Conservation (phyloP, 768 basidiomycete genomes). For the Leccinum subtestaceum region DNA sequence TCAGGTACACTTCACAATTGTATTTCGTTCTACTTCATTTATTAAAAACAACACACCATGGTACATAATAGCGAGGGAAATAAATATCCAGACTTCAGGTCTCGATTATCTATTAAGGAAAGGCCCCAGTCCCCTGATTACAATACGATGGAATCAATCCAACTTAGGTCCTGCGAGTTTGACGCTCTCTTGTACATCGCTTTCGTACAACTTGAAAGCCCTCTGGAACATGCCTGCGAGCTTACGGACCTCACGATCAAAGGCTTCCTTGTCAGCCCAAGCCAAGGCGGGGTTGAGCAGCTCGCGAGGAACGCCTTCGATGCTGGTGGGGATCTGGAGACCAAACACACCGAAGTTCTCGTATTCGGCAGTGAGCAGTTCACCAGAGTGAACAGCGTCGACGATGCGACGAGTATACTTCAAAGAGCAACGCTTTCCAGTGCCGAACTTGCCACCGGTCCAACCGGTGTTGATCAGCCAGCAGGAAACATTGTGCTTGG, state of each 20-base stretch:
- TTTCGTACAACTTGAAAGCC: constrained; percentile 90
- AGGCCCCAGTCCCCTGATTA: background rate
- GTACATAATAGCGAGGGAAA: background rate
- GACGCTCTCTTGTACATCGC: constrained; percentile 78
- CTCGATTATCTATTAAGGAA: background rate
- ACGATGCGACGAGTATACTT: constrained; percentile 95
- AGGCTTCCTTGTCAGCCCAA: constrained; percentile 88
- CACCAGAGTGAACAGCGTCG: constrained; percentile 94
- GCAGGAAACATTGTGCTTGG: constrained; percentile 83
- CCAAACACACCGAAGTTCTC: constrained; percentile 83
- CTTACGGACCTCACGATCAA: constrained; percentile 84
- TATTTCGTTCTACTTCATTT: background rate
- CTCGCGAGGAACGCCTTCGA: constrained; percentile 88
- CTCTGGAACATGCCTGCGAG: constrained; percentile 91
- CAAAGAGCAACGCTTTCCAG: constrained; percentile 93
- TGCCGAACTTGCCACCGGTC: constrained; percentile 92
- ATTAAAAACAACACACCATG: constrained; percentile 6
- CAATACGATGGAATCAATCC: constrained; percentile 15
- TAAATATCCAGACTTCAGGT: background rate
- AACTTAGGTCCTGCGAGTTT: constrained; percentile 71
- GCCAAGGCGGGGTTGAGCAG: constrained; percentile 85
- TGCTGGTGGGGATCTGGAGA: constrained; percentile 75
- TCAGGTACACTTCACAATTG: constrained; percentile 2
- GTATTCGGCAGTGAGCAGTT: constrained; percentile 82
- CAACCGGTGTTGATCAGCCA: constrained; percentile 99